Evolutionary conservation across 768 basidiomycete genomes (phyloP).

Genomic region (Rhizopogon vinicolor): DNA sequence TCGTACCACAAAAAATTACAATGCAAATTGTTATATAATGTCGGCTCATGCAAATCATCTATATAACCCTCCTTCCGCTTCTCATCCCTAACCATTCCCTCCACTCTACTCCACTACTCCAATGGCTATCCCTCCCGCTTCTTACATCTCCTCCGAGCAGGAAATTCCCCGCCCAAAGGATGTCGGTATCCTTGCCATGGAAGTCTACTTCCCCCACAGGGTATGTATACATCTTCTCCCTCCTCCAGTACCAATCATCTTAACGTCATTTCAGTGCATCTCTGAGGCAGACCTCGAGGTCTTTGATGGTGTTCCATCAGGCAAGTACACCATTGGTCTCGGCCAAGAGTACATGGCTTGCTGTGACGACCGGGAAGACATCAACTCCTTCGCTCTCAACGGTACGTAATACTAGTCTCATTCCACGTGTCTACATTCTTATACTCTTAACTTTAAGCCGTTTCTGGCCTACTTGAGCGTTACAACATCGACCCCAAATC

Average conservation of each 20-base stretch:
- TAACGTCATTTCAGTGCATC: conserved; percentile 61
- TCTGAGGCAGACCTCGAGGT: conserved; percentile 92
- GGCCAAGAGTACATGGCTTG: conserved; percentile 99
- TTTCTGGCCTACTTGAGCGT: conserved; percentile 85
- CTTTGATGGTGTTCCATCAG: conserved; percentile 90
- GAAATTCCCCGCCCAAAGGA: conserved; percentile 68
- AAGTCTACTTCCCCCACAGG: conserved; percentile 92
- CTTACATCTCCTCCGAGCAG: conserved; percentile 7
- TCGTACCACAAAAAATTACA: conserved; percentile 23
- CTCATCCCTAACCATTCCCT: neutral
- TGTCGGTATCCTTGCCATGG: conserved; percentile 91
- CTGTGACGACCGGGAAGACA: conserved; percentile 98
- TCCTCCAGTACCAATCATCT: neutral
- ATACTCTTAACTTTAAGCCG: conserved; percentile 48
- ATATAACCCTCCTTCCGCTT: conserved; percentile 17
- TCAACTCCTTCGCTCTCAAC: conserved; percentile 95
- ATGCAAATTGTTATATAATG: conserved; percentile 21
- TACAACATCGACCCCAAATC: conserved; percentile 95
- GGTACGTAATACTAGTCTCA: conserved; percentile 43
- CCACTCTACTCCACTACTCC: neutral
- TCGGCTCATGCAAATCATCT: neutral
- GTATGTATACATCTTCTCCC: conserved; percentile 40
- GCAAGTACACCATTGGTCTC: conserved; percentile 98
- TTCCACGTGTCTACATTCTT: neutral
- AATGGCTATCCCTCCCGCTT: conserved; percentile 21